Percentiles rank a stretch among this genome's conserved stretches.
Conservation (phyloP, 441 rosid species). For the Gossypium lobatum region DNA sequence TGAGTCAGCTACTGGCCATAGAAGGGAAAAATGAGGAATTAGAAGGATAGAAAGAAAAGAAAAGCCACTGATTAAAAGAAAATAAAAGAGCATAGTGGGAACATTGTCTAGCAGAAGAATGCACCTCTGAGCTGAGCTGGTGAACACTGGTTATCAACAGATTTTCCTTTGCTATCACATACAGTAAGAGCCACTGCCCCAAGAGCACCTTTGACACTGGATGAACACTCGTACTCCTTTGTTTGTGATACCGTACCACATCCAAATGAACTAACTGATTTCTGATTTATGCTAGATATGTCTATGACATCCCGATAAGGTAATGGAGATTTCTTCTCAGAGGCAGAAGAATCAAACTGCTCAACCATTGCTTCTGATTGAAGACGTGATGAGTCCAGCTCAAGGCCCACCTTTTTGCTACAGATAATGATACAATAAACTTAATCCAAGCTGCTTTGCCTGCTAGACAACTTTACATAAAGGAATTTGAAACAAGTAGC, state of each 20-base stretch:
- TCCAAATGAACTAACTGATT: slow-evolving; percentile 20
- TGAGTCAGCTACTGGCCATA: slow-evolving; percentile 46
- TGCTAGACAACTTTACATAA: slow-evolving; percentile 12
- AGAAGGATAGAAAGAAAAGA: background rate
- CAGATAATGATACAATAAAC: slow-evolving; percentile 20
- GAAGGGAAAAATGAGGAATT: slow-evolving; percentile 18
- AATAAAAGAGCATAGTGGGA: background rate
- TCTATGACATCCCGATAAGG: slow-evolving; percentile 15
- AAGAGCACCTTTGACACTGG: slow-evolving; percentile 24
- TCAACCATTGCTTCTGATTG: slow-evolving; percentile 21
- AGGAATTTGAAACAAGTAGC: background rate
- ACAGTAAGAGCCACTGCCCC: slow-evolving; percentile 23
- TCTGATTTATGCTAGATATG: slow-evolving; percentile 17
- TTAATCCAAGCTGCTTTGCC: slow-evolving; percentile 10
- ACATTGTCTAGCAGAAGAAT: slow-evolving; percentile 6
- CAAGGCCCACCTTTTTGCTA: slow-evolving; percentile 37
- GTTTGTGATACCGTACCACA: slow-evolving; percentile 21
- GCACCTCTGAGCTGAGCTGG: slow-evolving; percentile 42
- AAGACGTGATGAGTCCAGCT: slow-evolving; percentile 18
- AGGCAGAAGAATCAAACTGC: slow-evolving; percentile 29
- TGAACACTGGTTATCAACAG: slow-evolving; percentile 31
- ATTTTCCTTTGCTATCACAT: slow-evolving; percentile 31
- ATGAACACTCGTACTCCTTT: slow-evolving; percentile 25
- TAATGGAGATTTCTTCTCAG: slow-evolving; percentile 29
- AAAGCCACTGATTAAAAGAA: background rate